Percentiles rank a stretch among this genome's conserved stretches.
Conservation (phyloP, 371 early-diverging fungal species). For the Mortierella sp. region DNA sequence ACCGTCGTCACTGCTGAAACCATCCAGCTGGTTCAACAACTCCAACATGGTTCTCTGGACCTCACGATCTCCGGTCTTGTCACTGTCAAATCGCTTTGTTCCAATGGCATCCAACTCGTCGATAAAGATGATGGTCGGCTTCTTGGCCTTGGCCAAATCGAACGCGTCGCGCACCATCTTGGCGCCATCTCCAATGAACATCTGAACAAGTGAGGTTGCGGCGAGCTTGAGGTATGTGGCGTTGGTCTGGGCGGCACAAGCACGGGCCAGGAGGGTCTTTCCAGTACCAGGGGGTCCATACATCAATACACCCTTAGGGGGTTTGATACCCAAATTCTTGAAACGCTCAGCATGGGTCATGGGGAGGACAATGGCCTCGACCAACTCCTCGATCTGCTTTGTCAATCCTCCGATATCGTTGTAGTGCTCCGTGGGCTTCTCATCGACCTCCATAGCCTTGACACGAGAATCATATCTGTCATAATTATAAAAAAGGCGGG, state of each 20-base stretch:
- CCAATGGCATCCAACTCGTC: constrained; percentile 99
- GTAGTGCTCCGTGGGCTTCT: constrained; percentile 99
- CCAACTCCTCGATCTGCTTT: constrained; percentile 99
- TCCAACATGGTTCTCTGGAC: constrained; percentile 99
- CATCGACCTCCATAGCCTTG: constrained; percentile 99
- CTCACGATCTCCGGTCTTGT: constrained; percentile 99
- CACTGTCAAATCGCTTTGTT: constrained; percentile 99
- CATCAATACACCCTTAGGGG: constrained; percentile 99
- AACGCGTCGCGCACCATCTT: constrained; percentile 99
- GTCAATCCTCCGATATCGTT: constrained; percentile 99
- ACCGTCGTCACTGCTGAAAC: constrained; percentile 96
- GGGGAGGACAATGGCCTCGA: constrained; percentile 99
- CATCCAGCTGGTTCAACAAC: constrained; percentile 99
- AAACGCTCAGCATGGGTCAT: constrained; percentile 98
- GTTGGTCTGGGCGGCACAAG: constrained; percentile 98
- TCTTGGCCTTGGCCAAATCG: constrained; percentile 98
- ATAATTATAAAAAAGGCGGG: not conserved
- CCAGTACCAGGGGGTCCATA: constrained; percentile 99
- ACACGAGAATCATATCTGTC: constrained; percentile 97
- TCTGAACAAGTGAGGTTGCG: constrained; percentile 99
- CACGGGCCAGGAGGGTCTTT: constrained; percentile 98
- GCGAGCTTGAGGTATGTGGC: constrained; percentile 98
- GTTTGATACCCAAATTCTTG: constrained; percentile 96
- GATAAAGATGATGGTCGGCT: constrained; percentile 99
- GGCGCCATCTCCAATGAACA: constrained; percentile 99